A percentile compares a stretch with the other conserved stretches of the same genome.
Evolutionary conservation across 1,284 basidiomycete species (phyloP).

Genomic region (Ustilago cynodontis): DNA sequence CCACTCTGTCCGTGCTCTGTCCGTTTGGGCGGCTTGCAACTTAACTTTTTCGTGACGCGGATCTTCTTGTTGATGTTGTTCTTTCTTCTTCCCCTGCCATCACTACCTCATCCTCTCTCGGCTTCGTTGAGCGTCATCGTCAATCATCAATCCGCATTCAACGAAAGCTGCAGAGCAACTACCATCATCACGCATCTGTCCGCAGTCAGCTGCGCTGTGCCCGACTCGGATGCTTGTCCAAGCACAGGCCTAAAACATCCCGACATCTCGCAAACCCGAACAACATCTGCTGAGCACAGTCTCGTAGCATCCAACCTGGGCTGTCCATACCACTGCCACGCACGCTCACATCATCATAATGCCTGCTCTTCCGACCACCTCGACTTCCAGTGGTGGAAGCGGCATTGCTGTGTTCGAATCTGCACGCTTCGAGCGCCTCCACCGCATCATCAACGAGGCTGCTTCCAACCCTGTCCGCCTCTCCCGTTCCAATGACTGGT

Average conservation of each 20-base stretch:
- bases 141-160: background rate
- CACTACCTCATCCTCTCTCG: constrained; percentile 2
- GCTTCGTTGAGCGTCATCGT: constrained; percentile 7
- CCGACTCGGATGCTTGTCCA: constrained; percentile 24
- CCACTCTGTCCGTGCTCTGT: constrained; percentile 9
- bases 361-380: constrained; percentile 30
- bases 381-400: constrained; percentile 24
- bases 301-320: background rate
- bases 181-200: background rate
- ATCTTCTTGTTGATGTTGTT: constrained; percentile 18
- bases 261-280: background rate
- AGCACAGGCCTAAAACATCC: background rate
- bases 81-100: constrained; percentile 3
- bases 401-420: constrained; percentile 59
- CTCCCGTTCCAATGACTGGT: constrained; percentile 63
- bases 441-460: constrained; percentile 55
- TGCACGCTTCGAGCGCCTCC: constrained; percentile 63
- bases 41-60: constrained; percentile 35
- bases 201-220: background rate
- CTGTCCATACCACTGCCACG: background rate
- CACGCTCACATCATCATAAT: constrained; percentile 7
- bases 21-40: background rate
- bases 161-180: background rate
- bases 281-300: background rate
- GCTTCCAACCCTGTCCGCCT: constrained; percentile 48